Percentiles rank a stretch among this genome's conserved stretches.
phyloP scores from a whole-genome alignment of 2,329 filamentous ascomycete genomes.

The Didymella arachidicola region DNA sequence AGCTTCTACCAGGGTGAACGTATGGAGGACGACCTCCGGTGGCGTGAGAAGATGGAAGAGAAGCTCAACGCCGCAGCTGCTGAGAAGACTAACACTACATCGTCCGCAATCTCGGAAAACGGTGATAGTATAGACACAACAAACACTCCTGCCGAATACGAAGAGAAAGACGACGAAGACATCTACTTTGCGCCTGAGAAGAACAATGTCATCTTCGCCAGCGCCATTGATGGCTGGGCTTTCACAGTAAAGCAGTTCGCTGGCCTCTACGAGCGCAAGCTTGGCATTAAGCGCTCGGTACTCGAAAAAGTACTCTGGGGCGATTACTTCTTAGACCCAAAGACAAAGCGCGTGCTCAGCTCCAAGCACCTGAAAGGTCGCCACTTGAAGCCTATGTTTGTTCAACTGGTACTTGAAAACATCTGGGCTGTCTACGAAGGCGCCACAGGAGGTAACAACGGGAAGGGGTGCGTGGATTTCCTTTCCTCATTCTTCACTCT shows the following conservation, averaged over 20 bases:
- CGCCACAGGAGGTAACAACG: constrained; percentile 80
- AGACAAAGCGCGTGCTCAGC: constrained; percentile 91
- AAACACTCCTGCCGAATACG: constrained; percentile 67
- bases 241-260: constrained; percentile 97
- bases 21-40: constrained; percentile 97
- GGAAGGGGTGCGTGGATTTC: constrained; percentile 73
- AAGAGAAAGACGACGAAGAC: constrained; percentile 94
- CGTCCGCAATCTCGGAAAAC: constrained; percentile 59
- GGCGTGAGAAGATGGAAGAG: constrained; percentile 92
- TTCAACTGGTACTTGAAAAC: constrained; percentile 92
- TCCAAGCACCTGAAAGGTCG: constrained; percentile 93
- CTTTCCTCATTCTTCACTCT: constrained; percentile 42
- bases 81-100: constrained; percentile 65
- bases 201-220: constrained; percentile 99
- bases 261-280: constrained; percentile 91
- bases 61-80: constrained; percentile 75
- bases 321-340: constrained; percentile 94
- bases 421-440: constrained; percentile 97
- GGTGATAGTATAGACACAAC: constrained; percentile 60
- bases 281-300: constrained; percentile 86
- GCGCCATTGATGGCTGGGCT: constrained; percentile 98
- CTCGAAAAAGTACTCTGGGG: constrained; percentile 97
- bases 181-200: constrained; percentile 98
- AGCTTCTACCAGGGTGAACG: constrained; percentile 98
- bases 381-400: constrained; percentile 93